phyloP scores from a whole-genome alignment of 1,284 basidiomycete species.

The Hemileia vastatrix region DNA sequence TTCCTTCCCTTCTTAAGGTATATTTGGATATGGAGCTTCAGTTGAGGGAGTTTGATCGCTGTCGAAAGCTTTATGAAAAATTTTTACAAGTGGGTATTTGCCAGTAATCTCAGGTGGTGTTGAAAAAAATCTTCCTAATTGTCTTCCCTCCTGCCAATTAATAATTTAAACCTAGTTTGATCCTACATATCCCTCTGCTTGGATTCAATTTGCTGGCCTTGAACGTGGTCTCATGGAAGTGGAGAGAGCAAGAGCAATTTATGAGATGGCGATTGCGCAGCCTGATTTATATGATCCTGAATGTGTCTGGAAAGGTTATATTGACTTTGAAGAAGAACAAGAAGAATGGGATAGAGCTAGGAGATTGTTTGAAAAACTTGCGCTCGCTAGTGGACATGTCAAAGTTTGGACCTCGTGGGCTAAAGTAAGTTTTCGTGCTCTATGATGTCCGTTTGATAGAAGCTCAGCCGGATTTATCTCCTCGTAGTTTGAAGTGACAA shows the following conservation, averaged over 20 bases:
- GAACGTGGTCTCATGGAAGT: conserved; percentile 87
- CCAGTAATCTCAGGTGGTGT: background rate
- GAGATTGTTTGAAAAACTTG: conserved; percentile 78
- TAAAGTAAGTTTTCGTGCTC: conserved; percentile 47
- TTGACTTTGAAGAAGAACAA: conserved; percentile 92
- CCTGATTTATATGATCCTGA: conserved; percentile 93
- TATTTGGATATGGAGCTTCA: conserved; percentile 83
- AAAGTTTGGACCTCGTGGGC: conserved; percentile 52
- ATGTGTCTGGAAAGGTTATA: conserved; percentile 86
- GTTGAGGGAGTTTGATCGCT: conserved; percentile 78
- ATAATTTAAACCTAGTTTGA: conserved; percentile 76
- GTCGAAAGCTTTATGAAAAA: conserved; percentile 83
- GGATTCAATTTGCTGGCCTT: conserved; percentile 95
- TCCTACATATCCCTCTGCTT: conserved; percentile 75
- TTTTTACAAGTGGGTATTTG: conserved; percentile 63
- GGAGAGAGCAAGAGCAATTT: conserved; percentile 83
- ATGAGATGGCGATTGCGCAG: conserved; percentile 88
- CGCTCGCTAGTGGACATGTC: conserved; percentile 80
- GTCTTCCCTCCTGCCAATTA: background rate
- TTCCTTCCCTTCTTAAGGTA: conserved; percentile 55
- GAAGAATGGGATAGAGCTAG: conserved; percentile 78
- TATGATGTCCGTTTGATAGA: conserved; percentile 52
- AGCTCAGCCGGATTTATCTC: conserved; percentile 43
- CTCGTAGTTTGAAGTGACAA: conserved; percentile 43
- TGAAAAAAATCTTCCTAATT: background rate